These are phyloP conservation scores for Glycine latifolia DNA, from an alignment of 306 rosid species.

Conservation along the genomic window DNA sequence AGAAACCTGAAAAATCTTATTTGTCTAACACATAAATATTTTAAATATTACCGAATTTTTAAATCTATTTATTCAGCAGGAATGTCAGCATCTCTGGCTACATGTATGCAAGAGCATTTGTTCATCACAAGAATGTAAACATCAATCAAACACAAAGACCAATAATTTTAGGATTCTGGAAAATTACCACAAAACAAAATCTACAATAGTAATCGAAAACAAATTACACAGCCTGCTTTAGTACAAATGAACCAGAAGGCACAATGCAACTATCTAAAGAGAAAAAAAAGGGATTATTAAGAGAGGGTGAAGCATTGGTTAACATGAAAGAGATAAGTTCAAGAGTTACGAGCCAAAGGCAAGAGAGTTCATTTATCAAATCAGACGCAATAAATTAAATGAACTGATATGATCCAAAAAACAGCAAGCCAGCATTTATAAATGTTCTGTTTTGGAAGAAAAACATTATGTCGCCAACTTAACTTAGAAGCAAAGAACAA, in stretches of 20 bases:
- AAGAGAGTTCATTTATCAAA: neutral
- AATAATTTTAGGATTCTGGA: constrained; percentile 20
- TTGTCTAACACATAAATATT: constrained; percentile 16
- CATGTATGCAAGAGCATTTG: constrained; percentile 26
- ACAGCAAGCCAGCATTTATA: neutral
- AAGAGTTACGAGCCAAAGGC: neutral
- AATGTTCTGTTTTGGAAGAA: neutral
- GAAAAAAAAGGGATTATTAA: neutral
- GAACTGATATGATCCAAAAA: neutral
- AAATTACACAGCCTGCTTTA: neutral
- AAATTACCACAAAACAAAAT: constrained; percentile 21
- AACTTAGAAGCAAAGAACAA: neutral
- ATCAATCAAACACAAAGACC: neutral
- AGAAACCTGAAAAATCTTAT: constrained; percentile 33
- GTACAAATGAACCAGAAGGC: too few relatives aligned
- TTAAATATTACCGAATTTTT: constrained; percentile 23
- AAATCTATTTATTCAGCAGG: neutral
- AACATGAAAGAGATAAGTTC: neutral
- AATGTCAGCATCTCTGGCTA: constrained; percentile 18
- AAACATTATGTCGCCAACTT: neutral
- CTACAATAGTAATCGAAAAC: constrained; percentile 12
- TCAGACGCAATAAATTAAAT: neutral
- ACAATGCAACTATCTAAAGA: neutral
- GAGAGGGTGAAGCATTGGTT: neutral
- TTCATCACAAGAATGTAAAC: constrained; percentile 22